phyloP scores from a whole-genome alignment of 495 filamentous ascomycete species.

The Umbilicaria muhlenbergii region DNA sequence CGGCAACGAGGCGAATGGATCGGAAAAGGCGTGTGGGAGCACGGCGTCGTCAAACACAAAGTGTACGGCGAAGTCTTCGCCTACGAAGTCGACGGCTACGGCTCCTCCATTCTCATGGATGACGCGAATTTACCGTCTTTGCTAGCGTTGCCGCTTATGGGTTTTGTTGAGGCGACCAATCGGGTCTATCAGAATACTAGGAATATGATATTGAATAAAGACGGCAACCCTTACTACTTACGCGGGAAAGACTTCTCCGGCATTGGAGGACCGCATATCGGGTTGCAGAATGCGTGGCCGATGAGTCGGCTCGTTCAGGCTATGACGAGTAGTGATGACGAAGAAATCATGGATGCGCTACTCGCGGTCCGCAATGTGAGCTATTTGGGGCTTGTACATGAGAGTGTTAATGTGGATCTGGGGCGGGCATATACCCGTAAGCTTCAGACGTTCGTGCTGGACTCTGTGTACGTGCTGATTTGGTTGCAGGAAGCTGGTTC shows the following conservation, averaged over 20 bases:
- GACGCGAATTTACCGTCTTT: constrained; percentile 93
- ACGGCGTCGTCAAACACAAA: constrained; percentile 77
- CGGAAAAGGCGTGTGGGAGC: constrained; percentile 62
- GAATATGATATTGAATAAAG: constrained; percentile 68
- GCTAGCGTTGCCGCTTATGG: constrained; percentile 71
- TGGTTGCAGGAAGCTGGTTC: constrained; percentile 66
- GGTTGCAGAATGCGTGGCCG: constrained; percentile 85
- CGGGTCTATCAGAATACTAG: constrained; percentile 76
- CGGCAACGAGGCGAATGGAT: constrained; percentile 52
- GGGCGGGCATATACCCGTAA: constrained; percentile 59
- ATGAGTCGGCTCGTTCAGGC: constrained; percentile 87
- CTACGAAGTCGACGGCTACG: constrained; percentile 94
- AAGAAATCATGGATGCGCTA: constrained; percentile 61
- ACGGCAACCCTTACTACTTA: constrained; percentile 81
- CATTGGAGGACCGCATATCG: constrained; percentile 74
- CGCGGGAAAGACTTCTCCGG: constrained; percentile 65
- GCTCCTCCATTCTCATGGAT: constrained; percentile 84
- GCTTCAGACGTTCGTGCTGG: constrained; percentile 8
- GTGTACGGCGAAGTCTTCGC: constrained; percentile 84
- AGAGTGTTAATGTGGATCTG: constrained; percentile 75
- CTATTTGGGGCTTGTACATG: constrained; percentile 70
- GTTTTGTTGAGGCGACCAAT: constrained; percentile 56
- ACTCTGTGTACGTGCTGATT: constrained; percentile 14
- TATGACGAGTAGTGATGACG: constrained; percentile 74
- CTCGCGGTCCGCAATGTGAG: constrained; percentile 58